A percentile compares a stretch with the other conserved stretches of the same genome.
Evolutionary conservation across 768 basidiomycete species (phyloP).

Genomic region (Multifurca ochricompacta): DNA sequence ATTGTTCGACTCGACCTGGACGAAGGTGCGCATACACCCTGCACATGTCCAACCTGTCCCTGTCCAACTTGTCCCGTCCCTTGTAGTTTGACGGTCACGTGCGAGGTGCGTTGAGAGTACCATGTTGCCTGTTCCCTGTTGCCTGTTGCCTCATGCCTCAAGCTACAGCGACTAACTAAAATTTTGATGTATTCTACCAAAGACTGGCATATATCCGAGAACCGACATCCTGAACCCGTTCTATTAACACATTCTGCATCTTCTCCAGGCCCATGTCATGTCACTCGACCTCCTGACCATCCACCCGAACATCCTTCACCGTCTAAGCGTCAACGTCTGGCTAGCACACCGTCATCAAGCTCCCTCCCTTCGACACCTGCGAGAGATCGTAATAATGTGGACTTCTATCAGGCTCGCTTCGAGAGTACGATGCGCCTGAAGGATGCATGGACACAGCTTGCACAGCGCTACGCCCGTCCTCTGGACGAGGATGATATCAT

Average conservation of each 20-base stretch:
- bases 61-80: too few relatives aligned
- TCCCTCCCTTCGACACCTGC: slow-evolving; percentile 23
- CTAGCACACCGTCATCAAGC: slow-evolving; percentile 36
- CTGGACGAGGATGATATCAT: slow-evolving; percentile 78
- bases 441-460: slow-evolving; percentile 60
- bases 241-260: slow-evolving; percentile 50
- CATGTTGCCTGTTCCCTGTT: too few relatives aligned
- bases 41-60: too few relatives aligned
- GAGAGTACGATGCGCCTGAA: slow-evolving; percentile 50
- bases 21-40: too few relatives aligned
- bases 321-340: slow-evolving; percentile 42
- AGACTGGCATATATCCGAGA: neutral
- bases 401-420: slow-evolving; percentile 47
- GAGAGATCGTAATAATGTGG: slow-evolving; percentile 25
- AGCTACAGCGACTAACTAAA: neutral
- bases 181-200: slow-evolving; percentile 7
- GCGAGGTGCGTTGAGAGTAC: too few relatives aligned
- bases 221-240: slow-evolving; percentile 19
- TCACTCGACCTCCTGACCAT: slow-evolving; percentile 23
- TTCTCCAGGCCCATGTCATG: slow-evolving; percentile 33
- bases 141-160: neutral
- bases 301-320: slow-evolving; percentile 30
- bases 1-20: too few relatives aligned
- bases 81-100: too few relatives aligned
- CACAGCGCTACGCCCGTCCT: slow-evolving; percentile 54